A percentile compares a stretch with the other conserved stretches of the same genome.
phyloP scores from a whole-genome alignment of 306 rosid species.

The Cajanus cajan region DNA sequence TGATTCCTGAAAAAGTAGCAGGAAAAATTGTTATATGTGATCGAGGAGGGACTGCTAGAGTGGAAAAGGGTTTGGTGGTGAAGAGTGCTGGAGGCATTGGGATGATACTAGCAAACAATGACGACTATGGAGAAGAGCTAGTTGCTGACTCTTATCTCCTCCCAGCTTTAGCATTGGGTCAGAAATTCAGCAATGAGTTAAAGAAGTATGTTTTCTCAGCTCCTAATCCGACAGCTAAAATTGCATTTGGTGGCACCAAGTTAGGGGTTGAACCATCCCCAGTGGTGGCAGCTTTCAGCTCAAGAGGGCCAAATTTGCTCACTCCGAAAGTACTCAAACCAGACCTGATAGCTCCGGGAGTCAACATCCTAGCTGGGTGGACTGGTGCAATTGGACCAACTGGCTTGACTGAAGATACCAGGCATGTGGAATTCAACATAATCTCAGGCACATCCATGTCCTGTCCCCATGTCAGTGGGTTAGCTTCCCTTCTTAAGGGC shows the following conservation, averaged over 20 bases:
- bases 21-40: constrained; percentile 91
- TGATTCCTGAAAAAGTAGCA: constrained; percentile 53
- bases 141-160: constrained; percentile 61
- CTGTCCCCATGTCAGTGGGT: constrained; percentile 90
- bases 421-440: constrained; percentile 71
- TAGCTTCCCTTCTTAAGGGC: constrained; percentile 75
- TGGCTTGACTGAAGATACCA: constrained; percentile 45
- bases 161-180: constrained; percentile 71
- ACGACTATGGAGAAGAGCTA: constrained; percentile 65
- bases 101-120: constrained; percentile 74
- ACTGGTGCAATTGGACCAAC: constrained; percentile 64
- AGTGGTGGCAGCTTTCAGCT: constrained; percentile 82
- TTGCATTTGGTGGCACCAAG: constrained; percentile 50
- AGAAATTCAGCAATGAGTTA: constrained; percentile 47
- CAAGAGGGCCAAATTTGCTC: constrained; percentile 81
- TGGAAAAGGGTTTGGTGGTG: constrained; percentile 65
- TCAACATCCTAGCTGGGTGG: constrained; percentile 96
- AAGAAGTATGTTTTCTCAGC: constrained; percentile 54
- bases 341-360: constrained; percentile 94
- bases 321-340: constrained; percentile 84
- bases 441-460: constrained; percentile 97
- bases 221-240: constrained; percentile 55
- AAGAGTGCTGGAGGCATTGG: constrained; percentile 79
- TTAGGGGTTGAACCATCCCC: constrained; percentile 83
- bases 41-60: constrained; percentile 62